Evolutionary conservation across 495 filamentous ascomycete species (phyloP), one percentile per base, ranked within the genome.

Genomic region (Penicillium psychrofluorescens): DNA sequence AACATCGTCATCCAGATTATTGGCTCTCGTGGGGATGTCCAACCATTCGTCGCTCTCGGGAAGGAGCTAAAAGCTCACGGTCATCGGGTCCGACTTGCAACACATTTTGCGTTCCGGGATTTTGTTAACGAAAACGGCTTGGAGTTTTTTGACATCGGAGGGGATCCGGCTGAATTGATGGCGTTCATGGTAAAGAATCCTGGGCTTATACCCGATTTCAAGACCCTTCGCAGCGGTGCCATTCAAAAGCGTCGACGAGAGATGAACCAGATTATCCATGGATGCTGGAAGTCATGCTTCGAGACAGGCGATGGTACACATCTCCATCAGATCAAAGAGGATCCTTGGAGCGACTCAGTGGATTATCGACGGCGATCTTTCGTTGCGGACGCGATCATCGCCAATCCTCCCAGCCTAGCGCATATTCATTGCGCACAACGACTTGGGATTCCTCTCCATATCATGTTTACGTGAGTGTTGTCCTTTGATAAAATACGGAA

Each of bases 171-270:
- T 0, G 80, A 87, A 48, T 73, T 92, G 14, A 92, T 92, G 87
- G 78, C 83, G 0, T 90, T 87, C 51, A 90, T 90, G 87, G 86
- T 90, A 12, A 88, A 90, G 55, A 88, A 92, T 57, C 84, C 86
- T 6, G 84, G 86, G 1, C 70, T 92, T 38, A 83, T 90, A 56
- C 87, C 86, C 0, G 78, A 77, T 5, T 64, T 90, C 22, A 71
- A 79, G 34, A 75, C 81, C 2, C 61, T 91, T 29, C 72, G 76
- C 29, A 78, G 68, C 12, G 86, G 86, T 6, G 87, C 88, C 40
- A 78, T 91, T 30, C 71, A 75, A 2, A 74, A 78, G 45, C 70
- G 82, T 12, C 71, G 85, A 16, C 74, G 72, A 27, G 79, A 77
- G 11, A 86, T 90, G 70, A 78, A 75, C 35, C 68, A 81, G 36